Evolutionary conservation across 2,329 filamentous ascomycete genomes (phyloP).

Genomic region (Incumbomyces delicatus): DNA sequence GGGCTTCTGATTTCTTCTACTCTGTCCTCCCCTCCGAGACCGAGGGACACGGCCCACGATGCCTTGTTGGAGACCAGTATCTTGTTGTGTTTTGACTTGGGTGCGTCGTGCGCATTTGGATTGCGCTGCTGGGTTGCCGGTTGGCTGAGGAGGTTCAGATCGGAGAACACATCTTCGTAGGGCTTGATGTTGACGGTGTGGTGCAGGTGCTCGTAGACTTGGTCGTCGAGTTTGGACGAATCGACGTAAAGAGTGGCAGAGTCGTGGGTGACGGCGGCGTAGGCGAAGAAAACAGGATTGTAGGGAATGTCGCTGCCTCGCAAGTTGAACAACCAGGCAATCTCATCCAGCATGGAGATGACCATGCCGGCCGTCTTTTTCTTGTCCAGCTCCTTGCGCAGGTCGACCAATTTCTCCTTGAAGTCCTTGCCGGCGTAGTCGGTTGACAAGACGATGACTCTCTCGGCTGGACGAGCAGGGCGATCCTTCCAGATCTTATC

Average conservation of each 20-base stretch:
- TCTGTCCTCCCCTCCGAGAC: slow-evolving; percentile 72
- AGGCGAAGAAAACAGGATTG: slow-evolving; percentile 98
- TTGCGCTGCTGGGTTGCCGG: slow-evolving; percentile 29
- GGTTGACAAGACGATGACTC: slow-evolving; percentile 59
- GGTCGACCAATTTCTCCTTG: slow-evolving; percentile 68
- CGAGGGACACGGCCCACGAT: slow-evolving; percentile 86
- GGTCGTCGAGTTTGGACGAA: slow-evolving; percentile 60
- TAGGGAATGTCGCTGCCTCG: slow-evolving; percentile 92
- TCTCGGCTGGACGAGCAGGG: slow-evolving; percentile 65
- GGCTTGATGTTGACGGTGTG: slow-evolving; percentile 65
- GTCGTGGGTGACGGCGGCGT: slow-evolving; percentile 72
- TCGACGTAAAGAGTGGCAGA: slow-evolving; percentile 77
- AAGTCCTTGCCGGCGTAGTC: slow-evolving; percentile 76
- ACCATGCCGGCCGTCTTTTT: slow-evolving; percentile 81
- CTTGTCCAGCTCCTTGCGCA: slow-evolving; percentile 86
- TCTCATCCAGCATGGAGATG: slow-evolving; percentile 75
- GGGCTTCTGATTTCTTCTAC: slow-evolving; percentile 84
- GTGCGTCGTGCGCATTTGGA: slow-evolving; percentile 24
- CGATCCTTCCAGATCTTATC: slow-evolving; percentile 76
- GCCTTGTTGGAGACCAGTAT: slow-evolving; percentile 80
- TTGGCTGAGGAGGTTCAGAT: slow-evolving; percentile 57
- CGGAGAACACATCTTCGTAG: slow-evolving; percentile 71
- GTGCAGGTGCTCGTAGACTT: slow-evolving; percentile 60
- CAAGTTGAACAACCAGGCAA: slow-evolving; percentile 98
- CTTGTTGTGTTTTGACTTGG: slow-evolving; percentile 44